Conservation (phyloP, 495 filamentous ascomycete species). For the Xylaria palmicola region DNA sequence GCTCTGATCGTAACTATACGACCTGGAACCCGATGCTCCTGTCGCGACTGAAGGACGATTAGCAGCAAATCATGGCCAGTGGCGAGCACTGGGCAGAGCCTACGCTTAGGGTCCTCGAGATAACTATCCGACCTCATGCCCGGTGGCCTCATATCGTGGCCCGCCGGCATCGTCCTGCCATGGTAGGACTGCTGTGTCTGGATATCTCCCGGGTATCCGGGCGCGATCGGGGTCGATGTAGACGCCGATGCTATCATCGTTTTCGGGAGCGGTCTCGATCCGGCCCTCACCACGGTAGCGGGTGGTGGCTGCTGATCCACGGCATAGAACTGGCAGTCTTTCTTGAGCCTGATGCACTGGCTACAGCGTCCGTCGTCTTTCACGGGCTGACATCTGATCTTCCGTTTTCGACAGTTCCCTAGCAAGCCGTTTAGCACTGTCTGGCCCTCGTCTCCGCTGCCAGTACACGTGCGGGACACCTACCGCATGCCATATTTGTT, state of each 20-base stretch:
- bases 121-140: conserved; percentile 44
- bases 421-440: conserved; percentile 17
- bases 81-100: conserved; percentile 22
- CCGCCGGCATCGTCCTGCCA: conserved; percentile 45
- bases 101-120: conserved; percentile 40
- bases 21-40: conserved; percentile 29
- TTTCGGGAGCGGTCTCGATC: conserved; percentile 37
- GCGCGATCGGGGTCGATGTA: conserved; percentile 49
- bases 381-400: conserved; percentile 88
- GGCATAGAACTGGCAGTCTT: conserved; percentile 91
- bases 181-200: conserved; percentile 41
- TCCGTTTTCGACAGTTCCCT: conserved; percentile 94
- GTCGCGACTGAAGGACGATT: conserved; percentile 36
- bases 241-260: conserved; percentile 46
- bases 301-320: conserved; percentile 78
- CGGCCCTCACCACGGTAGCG: conserved; percentile 37
- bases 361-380: conserved; percentile 80
- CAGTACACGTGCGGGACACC: conserved; percentile 41
- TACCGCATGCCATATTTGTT: conserved; percentile 96
- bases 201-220: conserved; percentile 42
- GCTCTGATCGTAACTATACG: conserved; percentile 41
- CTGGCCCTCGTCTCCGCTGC: neutral
- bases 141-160: conserved; percentile 48
- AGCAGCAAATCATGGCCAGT: conserved; percentile 16
- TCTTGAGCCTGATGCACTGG: conserved; percentile 94